These are phyloP conservation scores for Cordyceps javanica DNA, from an alignment of 2,329 filamentous ascomycete genomes.

Conservation along the genomic window DNA sequence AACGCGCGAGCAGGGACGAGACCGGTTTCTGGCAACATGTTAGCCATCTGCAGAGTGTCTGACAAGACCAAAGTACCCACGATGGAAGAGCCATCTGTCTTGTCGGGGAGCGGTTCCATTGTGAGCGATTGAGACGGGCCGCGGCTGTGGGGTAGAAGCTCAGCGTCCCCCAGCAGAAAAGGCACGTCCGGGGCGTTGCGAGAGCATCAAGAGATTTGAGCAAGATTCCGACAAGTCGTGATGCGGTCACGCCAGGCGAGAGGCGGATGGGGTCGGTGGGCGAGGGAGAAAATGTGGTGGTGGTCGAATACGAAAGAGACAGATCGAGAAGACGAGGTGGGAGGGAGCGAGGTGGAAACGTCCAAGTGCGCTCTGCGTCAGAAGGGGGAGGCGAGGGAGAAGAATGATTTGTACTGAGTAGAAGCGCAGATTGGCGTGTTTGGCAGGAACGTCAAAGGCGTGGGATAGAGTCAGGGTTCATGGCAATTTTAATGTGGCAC, in stretches of 20 bases:
- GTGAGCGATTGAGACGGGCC: neutral
- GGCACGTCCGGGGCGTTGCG: neutral
- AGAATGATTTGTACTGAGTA: neutral
- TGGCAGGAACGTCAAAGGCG: neutral
- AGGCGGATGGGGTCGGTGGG: neutral
- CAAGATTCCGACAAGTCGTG: neutral
- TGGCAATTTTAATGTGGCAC: conserved; percentile 9
- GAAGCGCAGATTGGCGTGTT: neutral
- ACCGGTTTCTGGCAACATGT: conserved; percentile 60
- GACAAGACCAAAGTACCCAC: conserved; percentile 37
- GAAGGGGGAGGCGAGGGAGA: neutral
- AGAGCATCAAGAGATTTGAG: neutral
- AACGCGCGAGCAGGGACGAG: conserved; percentile 72
- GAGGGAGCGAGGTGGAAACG: neutral
- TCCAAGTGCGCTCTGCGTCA: neutral
- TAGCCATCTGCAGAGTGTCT: conserved; percentile 16
- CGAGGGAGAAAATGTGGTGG: neutral
- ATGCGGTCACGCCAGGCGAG: too few relatives aligned
- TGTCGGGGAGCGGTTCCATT: conserved; percentile 35
- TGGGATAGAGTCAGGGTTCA: neutral
- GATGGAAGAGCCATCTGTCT: conserved; percentile 71
- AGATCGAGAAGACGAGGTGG: neutral
- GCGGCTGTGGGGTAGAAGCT: conserved; percentile 2
- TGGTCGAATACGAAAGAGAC: neutral
- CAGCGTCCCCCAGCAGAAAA: neutral